These are phyloP conservation scores for Mycena filopes DNA, from an alignment of 768 basidiomycete genomes.

Conservation along the genomic window DNA sequence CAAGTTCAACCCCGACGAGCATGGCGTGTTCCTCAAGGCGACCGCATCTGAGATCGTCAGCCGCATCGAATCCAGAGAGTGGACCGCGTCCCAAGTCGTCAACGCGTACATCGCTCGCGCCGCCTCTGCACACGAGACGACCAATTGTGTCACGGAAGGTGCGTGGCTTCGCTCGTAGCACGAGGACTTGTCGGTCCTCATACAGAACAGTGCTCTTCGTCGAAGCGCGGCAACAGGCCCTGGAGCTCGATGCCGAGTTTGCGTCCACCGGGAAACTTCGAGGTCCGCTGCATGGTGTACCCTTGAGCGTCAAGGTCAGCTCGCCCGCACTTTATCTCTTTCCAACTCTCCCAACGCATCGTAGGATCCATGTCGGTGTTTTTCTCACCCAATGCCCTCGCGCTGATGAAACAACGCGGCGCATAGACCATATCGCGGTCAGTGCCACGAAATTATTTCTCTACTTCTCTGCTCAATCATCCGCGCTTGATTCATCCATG, in stretches of 20 bases:
- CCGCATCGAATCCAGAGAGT: constrained; percentile 56
- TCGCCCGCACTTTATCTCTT: neutral
- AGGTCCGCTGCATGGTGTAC: constrained; percentile 85
- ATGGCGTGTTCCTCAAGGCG: constrained; percentile 53
- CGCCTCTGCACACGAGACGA: constrained; percentile 66
- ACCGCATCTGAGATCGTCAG: constrained; percentile 64
- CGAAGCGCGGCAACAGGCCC: constrained; percentile 71
- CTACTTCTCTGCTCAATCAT: too few species aligned
- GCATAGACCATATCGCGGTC: constrained; percentile 61
- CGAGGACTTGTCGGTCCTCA: too few species aligned
- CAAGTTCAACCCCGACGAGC: constrained; percentile 38
- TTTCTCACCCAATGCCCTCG: neutral
- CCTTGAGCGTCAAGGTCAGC: constrained; percentile 56
- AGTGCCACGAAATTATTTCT: neutral
- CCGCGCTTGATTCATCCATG: constrained; percentile 74
- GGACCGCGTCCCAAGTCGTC: constrained; percentile 64
- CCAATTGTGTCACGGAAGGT: constrained; percentile 89
- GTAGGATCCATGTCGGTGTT: constrained; percentile 74
- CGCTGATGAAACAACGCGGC: constrained; percentile 1
- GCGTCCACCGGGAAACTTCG: constrained; percentile 61
- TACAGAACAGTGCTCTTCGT: constrained; percentile 83
- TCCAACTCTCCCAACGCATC: constrained; percentile 35
- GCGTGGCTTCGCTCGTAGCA: neutral
- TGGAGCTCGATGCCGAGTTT: constrained; percentile 75
- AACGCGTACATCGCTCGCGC: constrained; percentile 71